Evolutionary conservation across 345 rosid species (phyloP).

Genomic region (Pugionium dolabratum): DNA sequence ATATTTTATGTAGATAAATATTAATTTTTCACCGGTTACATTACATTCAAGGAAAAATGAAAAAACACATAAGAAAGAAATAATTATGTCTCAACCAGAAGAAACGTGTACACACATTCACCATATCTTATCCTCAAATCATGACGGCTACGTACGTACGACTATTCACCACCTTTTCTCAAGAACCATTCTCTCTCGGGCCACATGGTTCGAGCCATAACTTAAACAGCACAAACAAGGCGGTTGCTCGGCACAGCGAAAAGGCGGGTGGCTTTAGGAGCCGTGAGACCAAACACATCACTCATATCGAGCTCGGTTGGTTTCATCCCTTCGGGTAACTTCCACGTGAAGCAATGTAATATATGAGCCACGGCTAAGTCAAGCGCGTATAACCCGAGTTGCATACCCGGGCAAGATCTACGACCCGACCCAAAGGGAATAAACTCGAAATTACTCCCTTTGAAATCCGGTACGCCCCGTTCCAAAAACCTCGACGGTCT

Average conservation of each 20-base stretch:
- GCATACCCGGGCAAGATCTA: constrained; percentile 44
- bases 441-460: constrained; percentile 82
- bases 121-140: constrained; percentile 3
- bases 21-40: constrained; percentile 19
- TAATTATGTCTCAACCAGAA: constrained; percentile 12
- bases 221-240: constrained; percentile 53
- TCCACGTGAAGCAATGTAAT: constrained; percentile 89
- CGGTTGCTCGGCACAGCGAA: constrained; percentile 67
- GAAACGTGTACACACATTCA: constrained; percentile 16
- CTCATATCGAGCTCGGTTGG: constrained; percentile 81
- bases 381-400: constrained; percentile 82
- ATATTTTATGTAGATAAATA: too few relatives aligned
- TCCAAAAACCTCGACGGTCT: constrained; percentile 75
- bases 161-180: not conserved
- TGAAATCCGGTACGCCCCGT: constrained; percentile 70
- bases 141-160: not conserved
- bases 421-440: constrained; percentile 99
- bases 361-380: constrained; percentile 81
- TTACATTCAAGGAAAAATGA: constrained; percentile 13
- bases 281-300: constrained; percentile 92
- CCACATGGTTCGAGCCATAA: constrained; percentile 9
- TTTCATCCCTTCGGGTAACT: constrained; percentile 90
- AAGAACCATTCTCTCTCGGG: not conserved
- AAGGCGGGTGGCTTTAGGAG: constrained; percentile 78
- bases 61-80: not conserved